phyloP scores from a whole-genome alignment of 345 rosid genomes.

The Heritiera fomes region DNA sequence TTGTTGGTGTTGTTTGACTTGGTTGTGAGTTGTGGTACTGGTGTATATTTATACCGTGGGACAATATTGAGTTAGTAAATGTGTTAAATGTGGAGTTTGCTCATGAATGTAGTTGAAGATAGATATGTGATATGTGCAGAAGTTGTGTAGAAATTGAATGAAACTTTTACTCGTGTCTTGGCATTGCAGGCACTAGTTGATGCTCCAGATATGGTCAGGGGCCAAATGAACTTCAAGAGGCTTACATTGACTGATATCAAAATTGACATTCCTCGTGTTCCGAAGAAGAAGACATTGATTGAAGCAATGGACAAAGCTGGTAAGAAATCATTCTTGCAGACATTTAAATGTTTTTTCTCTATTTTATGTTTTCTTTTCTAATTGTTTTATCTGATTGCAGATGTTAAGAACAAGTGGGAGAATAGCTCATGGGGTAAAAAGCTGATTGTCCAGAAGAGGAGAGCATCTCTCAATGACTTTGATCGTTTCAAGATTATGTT shows the following conservation, averaged over 20 bases:
- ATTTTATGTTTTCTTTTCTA: not conserved
- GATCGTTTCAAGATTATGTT: slow-evolving; percentile 87
- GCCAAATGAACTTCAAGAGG: slow-evolving; percentile 85
- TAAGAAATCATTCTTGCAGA: slow-evolving; percentile 24
- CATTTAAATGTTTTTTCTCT: slow-evolving; percentile 8
- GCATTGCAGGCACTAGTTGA: slow-evolving; percentile 68
- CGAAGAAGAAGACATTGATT: slow-evolving; percentile 71
- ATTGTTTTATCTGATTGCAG: slow-evolving; percentile 32
- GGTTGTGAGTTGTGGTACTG: not conserved
- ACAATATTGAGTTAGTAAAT: not conserved
- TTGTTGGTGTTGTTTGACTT: not conserved
- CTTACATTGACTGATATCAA: slow-evolving; percentile 69
- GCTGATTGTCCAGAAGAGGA: slow-evolving; percentile 70
- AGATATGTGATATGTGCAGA: not conserved
- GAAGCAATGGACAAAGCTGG: slow-evolving; percentile 90
- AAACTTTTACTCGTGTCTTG: not conserved
- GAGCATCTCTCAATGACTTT: slow-evolving; percentile 77
- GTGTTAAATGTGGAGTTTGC: not conserved
- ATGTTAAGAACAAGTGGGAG: slow-evolving; percentile 87
- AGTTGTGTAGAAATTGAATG: not conserved
- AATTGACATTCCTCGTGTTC: slow-evolving; percentile 73
- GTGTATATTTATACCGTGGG: not conserved
- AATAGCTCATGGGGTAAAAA: slow-evolving; percentile 88
- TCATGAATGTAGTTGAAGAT: not conserved
- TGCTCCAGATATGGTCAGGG: slow-evolving; percentile 82